Evolutionary conservation across 148 eudicot genomes (phyloP), one percentile per base, ranked within the genome.

Genomic region (Arctostaphylos glauca): DNA sequence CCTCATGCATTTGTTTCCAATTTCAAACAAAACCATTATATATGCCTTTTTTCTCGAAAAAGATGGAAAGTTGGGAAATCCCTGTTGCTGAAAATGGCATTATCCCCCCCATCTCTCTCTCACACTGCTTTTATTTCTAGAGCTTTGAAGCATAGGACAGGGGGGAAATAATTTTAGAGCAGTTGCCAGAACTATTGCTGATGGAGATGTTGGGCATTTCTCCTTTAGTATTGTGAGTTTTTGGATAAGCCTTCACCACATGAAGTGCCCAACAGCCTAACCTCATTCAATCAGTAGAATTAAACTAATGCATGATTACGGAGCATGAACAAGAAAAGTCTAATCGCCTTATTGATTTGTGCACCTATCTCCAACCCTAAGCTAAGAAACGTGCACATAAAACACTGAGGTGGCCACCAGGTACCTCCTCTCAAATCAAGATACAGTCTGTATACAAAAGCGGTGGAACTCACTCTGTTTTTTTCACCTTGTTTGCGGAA

Each of bases 331-430:
- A 77, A 16, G 56, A 16, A 15, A 49, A 58, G 21, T 50, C 80
- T 44, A 84, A 75, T 72, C 53, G 59, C 19, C 60, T 41, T 74
- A 41, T 15, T 67, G 80, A 82, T 49, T 83, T 83, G 79, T 83
- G 66, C 78, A 55, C 81, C 81, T 76, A 85, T 3, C 52, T 49
- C 76, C 77, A 81, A 47, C 80, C 68, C 82, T 72, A 72, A 56
- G 50, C 80, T 21, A 81, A 16, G 46, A 23, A 64, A 62, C 80
- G 7, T 47, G 46, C 44, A 9, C 21, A 19, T 21, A 21, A 21
- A 23, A 66, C 43, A 25, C 16, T 2, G 12, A 25, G 72, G 47
- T 41, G 62, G 62, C 62, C 62, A 16, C 62, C 62, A 58, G 25
- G 66, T 3, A 3, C 66, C 66, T 59, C 66, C 25, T 59, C 66